phyloP scores from a whole-genome alignment of 805 yeast genomes.

The Kregervanrija fluxuum region DNA sequence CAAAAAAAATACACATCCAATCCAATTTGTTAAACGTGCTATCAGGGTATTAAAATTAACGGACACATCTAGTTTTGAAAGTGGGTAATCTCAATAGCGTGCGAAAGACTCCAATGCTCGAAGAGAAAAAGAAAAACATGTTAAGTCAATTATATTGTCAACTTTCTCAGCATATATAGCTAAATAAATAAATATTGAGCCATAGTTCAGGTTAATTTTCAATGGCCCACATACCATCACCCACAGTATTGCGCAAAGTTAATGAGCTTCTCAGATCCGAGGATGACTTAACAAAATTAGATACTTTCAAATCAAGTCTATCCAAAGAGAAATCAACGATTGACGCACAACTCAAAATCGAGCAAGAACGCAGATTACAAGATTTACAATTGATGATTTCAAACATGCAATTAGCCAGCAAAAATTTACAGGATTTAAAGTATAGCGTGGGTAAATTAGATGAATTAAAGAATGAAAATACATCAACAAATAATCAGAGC shows the following conservation, averaged over 20 bases:
- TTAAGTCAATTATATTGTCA: too few relatives aligned
- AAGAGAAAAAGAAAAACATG: too few relatives aligned
- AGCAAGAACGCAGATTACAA: conserved; percentile 43
- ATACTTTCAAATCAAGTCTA: conserved; percentile 46
- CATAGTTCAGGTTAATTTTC: neutral
- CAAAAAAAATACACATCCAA: too few relatives aligned
- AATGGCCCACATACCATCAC: neutral
- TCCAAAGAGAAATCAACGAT: conserved; percentile 64
- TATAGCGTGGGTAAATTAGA: conserved; percentile 26
- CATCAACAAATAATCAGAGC: conserved; percentile 48
- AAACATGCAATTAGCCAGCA: conserved; percentile 25
- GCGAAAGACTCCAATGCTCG: too few relatives aligned
- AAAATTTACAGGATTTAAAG: conserved; percentile 44
- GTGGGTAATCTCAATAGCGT: too few relatives aligned
- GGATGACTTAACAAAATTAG: conserved; percentile 48
- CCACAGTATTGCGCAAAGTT: conserved; percentile 13
- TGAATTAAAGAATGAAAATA: conserved; percentile 36
- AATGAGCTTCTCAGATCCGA: conserved; percentile 20
- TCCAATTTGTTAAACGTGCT: too few relatives aligned
- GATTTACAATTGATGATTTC: conserved; percentile 18
- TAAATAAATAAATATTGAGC: too few relatives aligned
- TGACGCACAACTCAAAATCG: conserved; percentile 67
- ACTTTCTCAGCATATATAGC: too few relatives aligned
- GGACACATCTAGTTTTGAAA: too few relatives aligned
- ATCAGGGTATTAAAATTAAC: too few relatives aligned